These are phyloP conservation scores for Alternaria consortialis DNA, from an alignment of 2,329 filamentous ascomycete species.

Conservation along the genomic window DNA sequence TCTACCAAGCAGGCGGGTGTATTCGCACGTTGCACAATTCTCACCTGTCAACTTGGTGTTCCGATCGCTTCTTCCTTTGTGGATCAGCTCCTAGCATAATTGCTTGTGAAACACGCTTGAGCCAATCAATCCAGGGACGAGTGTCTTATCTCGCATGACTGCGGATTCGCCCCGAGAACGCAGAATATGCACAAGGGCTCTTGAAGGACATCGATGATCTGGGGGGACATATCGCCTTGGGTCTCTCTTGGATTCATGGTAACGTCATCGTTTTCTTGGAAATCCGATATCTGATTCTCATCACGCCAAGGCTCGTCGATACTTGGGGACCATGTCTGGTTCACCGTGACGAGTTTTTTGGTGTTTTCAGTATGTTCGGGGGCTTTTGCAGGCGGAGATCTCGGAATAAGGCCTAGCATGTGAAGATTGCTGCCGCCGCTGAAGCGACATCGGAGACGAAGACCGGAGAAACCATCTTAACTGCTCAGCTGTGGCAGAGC, in stretches of 20 bases:
- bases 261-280: constrained; percentile 17
- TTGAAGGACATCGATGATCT: not conserved
- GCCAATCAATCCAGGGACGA: constrained; percentile 29
- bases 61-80: constrained; percentile 7
- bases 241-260: constrained; percentile 3
- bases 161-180: not conserved
- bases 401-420: constrained; percentile 1
- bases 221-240: not conserved
- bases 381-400: not conserved
- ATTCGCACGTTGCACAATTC: not conserved
- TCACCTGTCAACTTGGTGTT: not conserved
- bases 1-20: not conserved
- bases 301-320: not conserved
- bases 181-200: not conserved
- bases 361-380: not conserved
- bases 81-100: constrained; percentile 14
- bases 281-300: not conserved
- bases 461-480: constrained; percentile 13
- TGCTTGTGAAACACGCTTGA: constrained; percentile 13
- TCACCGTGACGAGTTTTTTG: not conserved
- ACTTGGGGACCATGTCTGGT: not conserved
- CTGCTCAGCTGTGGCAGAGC: not conserved
- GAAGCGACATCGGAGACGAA: constrained; percentile 21
- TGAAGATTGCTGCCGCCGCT: constrained; percentile 14
- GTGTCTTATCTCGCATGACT: constrained; percentile 53